Percentiles rank a stretch among this genome's conserved stretches.
Conservation (phyloP, 179 eudicot genomes). For the Drosera spatulata region DNA sequence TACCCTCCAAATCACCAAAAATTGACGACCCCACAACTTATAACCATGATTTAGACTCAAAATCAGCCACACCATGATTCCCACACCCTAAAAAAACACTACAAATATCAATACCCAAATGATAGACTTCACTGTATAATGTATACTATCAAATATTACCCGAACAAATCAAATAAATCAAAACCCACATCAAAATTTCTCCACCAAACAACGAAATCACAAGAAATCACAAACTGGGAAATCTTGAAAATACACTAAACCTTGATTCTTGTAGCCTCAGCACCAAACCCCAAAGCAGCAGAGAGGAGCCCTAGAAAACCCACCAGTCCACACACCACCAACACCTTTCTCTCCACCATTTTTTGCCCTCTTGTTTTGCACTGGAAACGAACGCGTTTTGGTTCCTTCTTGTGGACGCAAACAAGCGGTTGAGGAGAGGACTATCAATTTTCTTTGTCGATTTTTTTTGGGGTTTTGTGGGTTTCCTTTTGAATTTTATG, state of each 20-base stretch:
- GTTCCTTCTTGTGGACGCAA: not conserved
- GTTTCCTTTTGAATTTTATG: no score
- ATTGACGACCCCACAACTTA: no score
- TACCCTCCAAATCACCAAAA: no score
- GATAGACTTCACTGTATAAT: no score
- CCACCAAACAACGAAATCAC: not conserved
- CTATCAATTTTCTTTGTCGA: no score
- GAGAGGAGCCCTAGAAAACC: slow-evolving; percentile 69
- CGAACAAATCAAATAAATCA: not conserved
- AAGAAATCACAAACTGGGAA: not conserved
- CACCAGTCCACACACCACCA: slow-evolving; percentile 42
- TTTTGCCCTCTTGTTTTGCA: not conserved
- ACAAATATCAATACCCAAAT: no score
- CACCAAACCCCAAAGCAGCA: slow-evolving; percentile 72
- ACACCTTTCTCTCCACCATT: slow-evolving; percentile 42
- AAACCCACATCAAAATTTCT: not conserved
- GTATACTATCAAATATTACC: no score
- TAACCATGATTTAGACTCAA: no score
- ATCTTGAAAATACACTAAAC: slow-evolving; percentile 10
- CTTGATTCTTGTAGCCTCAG: slow-evolving; percentile 69
- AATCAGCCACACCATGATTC: no score
- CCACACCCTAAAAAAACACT: no score
- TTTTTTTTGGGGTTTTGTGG: no score
- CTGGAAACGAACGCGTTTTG: not conserved
- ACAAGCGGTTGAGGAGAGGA: no score